Conservation (phyloP, 2,329 filamentous ascomycete genomes). For the Sclerotinia trifoliorum region DNA sequence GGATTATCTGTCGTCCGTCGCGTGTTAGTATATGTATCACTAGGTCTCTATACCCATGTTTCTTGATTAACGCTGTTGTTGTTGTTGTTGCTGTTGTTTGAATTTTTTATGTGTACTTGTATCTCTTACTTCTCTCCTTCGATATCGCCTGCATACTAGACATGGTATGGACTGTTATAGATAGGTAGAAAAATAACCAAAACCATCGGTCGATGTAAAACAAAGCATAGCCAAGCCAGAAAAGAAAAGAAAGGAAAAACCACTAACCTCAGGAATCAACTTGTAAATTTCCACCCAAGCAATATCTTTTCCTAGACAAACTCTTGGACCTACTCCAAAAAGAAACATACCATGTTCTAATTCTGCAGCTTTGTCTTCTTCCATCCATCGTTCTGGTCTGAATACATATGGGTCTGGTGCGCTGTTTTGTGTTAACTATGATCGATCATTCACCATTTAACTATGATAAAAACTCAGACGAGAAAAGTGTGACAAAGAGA, state of each 20-base stretch:
- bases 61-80: not conserved
- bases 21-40: not conserved
- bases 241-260: not conserved
- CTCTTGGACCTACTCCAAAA: constrained; percentile 31
- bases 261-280: constrained; percentile 30
- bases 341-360: constrained; percentile 29
- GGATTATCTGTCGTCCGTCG: constrained; percentile 10
- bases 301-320: constrained; percentile 36
- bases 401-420: constrained; percentile 52
- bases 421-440: constrained; percentile 3
- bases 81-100: no score
- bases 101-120: no score
- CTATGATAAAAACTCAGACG: no score
- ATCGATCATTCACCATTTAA: not conserved
- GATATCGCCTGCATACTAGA: no score
- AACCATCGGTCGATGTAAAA: no score
- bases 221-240: no score
- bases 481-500: not conserved
- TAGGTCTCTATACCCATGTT: no score
- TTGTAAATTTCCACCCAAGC: constrained; percentile 34
- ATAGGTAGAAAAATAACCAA: no score
- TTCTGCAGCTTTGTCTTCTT: constrained; percentile 12
- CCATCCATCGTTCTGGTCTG: constrained; percentile 55
- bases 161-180: no score
- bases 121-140: no score